Percentiles rank a stretch among this genome's conserved stretches.
These are phyloP conservation scores for Firmiana major DNA, from an alignment of 345 rosid species.

Conservation along the genomic window DNA sequence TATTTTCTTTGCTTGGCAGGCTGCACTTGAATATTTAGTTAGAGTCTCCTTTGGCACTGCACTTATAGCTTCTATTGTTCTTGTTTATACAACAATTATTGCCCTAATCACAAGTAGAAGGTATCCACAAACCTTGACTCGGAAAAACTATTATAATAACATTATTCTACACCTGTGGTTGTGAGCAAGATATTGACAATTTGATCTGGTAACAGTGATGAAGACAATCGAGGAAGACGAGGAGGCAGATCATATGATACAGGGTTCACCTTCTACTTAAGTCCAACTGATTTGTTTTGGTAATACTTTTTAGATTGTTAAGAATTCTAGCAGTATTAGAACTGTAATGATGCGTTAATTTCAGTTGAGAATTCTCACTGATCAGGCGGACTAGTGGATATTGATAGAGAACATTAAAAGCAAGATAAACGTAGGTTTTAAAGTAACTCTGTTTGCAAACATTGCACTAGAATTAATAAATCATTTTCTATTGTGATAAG, in stretches of 20 bases:
- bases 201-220: slow-evolving; percentile 56
- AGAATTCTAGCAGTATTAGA: slow-evolving; percentile 6
- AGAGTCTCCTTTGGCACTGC: slow-evolving; percentile 93
- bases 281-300: slow-evolving; percentile 82
- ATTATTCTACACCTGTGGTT: background rate
- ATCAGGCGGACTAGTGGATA: background rate
- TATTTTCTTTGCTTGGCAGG: slow-evolving; percentile 41
- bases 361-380: background rate
- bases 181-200: slow-evolving; percentile 17
- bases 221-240: slow-evolving; percentile 82
- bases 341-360: background rate
- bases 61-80: slow-evolving; percentile 84
- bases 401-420: background rate
- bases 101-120: slow-evolving; percentile 78
- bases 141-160: background rate
- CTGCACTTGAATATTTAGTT: slow-evolving; percentile 61
- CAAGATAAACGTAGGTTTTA: background rate
- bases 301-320: slow-evolving; percentile 30
- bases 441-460: background rate
- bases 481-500: background rate
- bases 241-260: slow-evolving; percentile 76
- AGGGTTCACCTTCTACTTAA: slow-evolving; percentile 60
- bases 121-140: slow-evolving; percentile 30
- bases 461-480: background rate
- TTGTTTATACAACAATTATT: slow-evolving; percentile 81